Base-by-base conservation (phyloP, 2,329 filamentous ascomycete genomes). In the Paraphoma chrysanthemicola region DNA sequence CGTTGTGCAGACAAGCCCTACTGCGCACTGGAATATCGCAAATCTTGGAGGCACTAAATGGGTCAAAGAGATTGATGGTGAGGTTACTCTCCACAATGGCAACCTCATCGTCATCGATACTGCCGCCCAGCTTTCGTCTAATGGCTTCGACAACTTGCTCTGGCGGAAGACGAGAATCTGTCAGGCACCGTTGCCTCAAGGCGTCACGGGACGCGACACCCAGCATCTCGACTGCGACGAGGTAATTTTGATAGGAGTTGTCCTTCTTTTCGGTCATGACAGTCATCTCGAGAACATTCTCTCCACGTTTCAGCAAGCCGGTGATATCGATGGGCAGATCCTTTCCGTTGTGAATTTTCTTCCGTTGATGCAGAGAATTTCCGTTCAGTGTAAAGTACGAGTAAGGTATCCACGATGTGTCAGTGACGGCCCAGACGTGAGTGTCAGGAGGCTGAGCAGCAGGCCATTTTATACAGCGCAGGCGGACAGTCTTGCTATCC, bases 251-350 rank as follows among this genome's bases (percentile, higher is more conserved):
- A 54, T 69, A 68, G 6, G 66, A 66, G 31, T 67, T 67, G 61
- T 82, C 76, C 30, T 73, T 56, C 42, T 68, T 51, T 8, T 51
- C 31, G 14, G 66, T 48, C 51, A 74, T 53, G 14, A 76, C 53
- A 3, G 67, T 59, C 6, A 93, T 72, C 4, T 81, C 78, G 2
- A 96, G 70, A 0, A 67, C 72, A 67, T 97, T 96, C 6, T 72
- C 69, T 0, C 91, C 92, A 14, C 77, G 63, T 8, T 68, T 71
- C 5, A 96, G 63, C 17, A 85, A 73, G 0, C 72, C 59, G 2
- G 92, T 93, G 23, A 97, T 79, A 63, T 97, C 92, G 6, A 91
- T 80, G 0, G 93, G 88, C 8, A 92, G 75, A 65, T 96, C 91
- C 64, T 88, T 91, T 10, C 88, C 88, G 68, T 93, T 85, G 59